A percentile compares a stretch with the other conserved stretches of the same genome.
Conservation (phyloP, 441 rosid species). For the Croton setiger region DNA sequence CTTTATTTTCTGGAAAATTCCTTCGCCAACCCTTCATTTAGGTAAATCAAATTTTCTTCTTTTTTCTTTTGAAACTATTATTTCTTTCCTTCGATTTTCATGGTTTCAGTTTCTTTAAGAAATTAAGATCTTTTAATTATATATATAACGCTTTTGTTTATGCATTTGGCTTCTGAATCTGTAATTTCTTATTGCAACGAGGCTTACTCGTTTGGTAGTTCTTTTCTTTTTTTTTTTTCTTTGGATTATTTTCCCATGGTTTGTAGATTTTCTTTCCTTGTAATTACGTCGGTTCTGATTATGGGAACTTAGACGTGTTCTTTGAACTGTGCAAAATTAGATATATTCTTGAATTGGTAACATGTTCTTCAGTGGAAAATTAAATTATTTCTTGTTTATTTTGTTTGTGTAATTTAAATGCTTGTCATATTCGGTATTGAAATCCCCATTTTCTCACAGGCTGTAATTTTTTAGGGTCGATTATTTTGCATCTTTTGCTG, state of each 20-base stretch:
- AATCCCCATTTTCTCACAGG: neutral
- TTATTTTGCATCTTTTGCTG: neutral
- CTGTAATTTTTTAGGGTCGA: neutral
- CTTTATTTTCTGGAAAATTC: neutral
- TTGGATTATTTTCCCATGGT: neutral
- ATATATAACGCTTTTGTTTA: neutral
- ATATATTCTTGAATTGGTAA: neutral
- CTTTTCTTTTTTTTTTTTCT: neutral
- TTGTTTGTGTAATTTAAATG: neutral
- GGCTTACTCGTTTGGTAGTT: neutral
- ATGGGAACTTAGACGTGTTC: neutral
- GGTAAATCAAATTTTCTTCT: constrained; percentile 2
- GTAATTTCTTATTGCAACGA: neutral
- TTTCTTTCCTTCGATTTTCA: neutral
- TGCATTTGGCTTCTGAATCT: neutral
- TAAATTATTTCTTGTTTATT: neutral
- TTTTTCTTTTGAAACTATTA: neutral
- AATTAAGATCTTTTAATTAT: neutral
- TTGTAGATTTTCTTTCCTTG: neutral
- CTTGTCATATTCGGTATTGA: neutral
- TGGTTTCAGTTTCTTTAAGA: neutral
- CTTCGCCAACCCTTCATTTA: neutral
- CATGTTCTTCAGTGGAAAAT: neutral
- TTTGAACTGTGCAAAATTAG: neutral
- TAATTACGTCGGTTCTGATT: neutral